Evolutionary conservation across 2,329 filamentous ascomycete genomes (phyloP).

Genomic region (Aspergillus ochraceoroseus): DNA sequence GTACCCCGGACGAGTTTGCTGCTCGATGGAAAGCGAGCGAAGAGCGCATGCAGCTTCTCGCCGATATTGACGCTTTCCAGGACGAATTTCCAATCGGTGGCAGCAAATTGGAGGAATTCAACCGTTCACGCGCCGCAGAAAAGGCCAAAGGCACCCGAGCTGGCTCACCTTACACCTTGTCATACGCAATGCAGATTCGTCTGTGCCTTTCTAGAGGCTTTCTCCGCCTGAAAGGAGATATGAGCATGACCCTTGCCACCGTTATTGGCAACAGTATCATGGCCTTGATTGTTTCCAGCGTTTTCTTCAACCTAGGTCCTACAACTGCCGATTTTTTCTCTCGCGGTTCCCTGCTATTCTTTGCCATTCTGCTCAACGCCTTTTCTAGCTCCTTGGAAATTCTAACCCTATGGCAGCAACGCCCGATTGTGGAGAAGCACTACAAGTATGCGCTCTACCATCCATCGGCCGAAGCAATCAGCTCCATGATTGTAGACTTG

Average conservation of each 20-base stretch:
- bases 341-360: slow-evolving; percentile 74
- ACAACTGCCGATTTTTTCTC: slow-evolving; percentile 68
- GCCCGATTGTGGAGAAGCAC: slow-evolving; percentile 89
- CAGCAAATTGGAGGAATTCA: slow-evolving; percentile 35
- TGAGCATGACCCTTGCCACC: slow-evolving; percentile 63
- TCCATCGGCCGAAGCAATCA: slow-evolving; percentile 79
- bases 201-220: slow-evolving; percentile 78
- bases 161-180: slow-evolving; percentile 76
- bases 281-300: slow-evolving; percentile 68
- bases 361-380: slow-evolving; percentile 77
- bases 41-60: slow-evolving; percentile 41
- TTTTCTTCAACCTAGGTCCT: slow-evolving; percentile 70
- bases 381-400: slow-evolving; percentile 75
- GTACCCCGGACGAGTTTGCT: slow-evolving; percentile 65
- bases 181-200: slow-evolving; percentile 66
- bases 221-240: slow-evolving; percentile 67
- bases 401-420: slow-evolving; percentile 77
- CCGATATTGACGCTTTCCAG: slow-evolving; percentile 41
- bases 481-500: slow-evolving; percentile 79
- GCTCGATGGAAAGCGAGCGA: slow-evolving; percentile 50
- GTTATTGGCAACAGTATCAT: slow-evolving; percentile 64
- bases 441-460: slow-evolving; percentile 81
- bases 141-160: slow-evolving; percentile 48
- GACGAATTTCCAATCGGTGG: slow-evolving; percentile 34
- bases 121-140: slow-evolving; percentile 37